Percentiles rank a stretch among this genome's conserved stretches.
These are phyloP conservation scores for Protostelium mycophagum DNA, from an alignment of 78 protist species.

Conservation along the genomic window DNA sequence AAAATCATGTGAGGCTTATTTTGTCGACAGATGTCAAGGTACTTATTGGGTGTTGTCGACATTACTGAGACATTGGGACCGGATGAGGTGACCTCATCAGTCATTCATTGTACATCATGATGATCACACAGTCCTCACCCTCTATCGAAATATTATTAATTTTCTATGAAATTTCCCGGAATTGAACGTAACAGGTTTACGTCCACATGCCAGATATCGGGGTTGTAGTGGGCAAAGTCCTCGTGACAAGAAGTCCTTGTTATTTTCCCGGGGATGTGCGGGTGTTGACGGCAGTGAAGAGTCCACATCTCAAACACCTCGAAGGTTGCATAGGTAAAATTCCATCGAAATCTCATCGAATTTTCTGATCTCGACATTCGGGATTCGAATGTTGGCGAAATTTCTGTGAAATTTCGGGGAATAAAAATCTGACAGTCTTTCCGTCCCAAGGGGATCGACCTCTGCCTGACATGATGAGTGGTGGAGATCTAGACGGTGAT, in stretches of 20 bases:
- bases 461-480: conserved; percentile 33
- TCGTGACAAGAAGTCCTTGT: conserved; percentile 59
- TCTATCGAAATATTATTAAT: no score
- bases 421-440: conserved; percentile 16
- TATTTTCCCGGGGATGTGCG: conserved; percentile 64
- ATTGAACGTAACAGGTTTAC: no score
- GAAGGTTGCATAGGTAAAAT: no score
- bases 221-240: conserved; percentile 9
- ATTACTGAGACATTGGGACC: no score
- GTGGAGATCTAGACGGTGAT: conserved; percentile 69
- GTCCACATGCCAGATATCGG: no score
- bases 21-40: no score
- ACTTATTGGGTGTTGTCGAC: no score
- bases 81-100: no score
- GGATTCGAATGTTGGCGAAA: neutral
- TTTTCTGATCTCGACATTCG: neutral
- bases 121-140: no score
- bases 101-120: no score
- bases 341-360: neutral
- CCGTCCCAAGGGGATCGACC: conserved; percentile 41
- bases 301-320: neutral
- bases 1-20: no score
- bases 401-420: neutral
- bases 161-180: no score
- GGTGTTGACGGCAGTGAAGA: conserved; percentile 34